Evolutionary conservation across 116 monocot species (phyloP), one percentile per base, ranked within the genome.

Genomic region (Dioscorea cayenensis): DNA sequence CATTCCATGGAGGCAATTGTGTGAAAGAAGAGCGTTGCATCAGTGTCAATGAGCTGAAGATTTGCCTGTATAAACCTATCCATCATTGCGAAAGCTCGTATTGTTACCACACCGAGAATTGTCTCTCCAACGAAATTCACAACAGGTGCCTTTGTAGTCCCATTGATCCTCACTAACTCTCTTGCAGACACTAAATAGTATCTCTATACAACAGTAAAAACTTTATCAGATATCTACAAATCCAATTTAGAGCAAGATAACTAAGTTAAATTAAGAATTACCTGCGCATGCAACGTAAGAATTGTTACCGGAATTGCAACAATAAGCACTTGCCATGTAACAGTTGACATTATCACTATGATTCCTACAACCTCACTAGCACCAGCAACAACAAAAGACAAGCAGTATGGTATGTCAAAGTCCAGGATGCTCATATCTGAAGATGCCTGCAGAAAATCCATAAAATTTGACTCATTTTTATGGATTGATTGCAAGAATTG

Each of bases 81-180:
- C 3, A 49, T 71, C 52, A 36, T 64, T 62, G 66, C 72, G 63
- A 94, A 32, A 51, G 94, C 90, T 58, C 90, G 70, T 72, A 94
- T 86, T 22, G 90, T 90, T n/a, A 80, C 77, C 32, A 77, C 87
- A 28, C 88, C 94, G 63, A 85, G 80, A 11, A 80, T 73, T 17
- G 94, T 87, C 66, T 94, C 94, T 16, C 90, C 72, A 36, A 80
- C 82, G 72, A 77, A 80, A 59, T 94, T 94, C 94, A 90, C 82
- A 5, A 90, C 76, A 0, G 90, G 94, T 29, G 94, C 90, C 75
- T 94, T 94, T 14, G 94, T 94, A 17, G 94, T 94, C 60, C 94
- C 94, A 69, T 94, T 94, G 51, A 94, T 90, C 73, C 94, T 83
- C 60, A 87, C 88, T 5, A 94, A 76, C 66, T 94, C 90, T 66